Percentiles rank a stretch among this genome's conserved stretches.
phyloP scores from a whole-genome alignment of 2,329 filamentous ascomycete species.

The Neopestalotiopsis sp. region DNA sequence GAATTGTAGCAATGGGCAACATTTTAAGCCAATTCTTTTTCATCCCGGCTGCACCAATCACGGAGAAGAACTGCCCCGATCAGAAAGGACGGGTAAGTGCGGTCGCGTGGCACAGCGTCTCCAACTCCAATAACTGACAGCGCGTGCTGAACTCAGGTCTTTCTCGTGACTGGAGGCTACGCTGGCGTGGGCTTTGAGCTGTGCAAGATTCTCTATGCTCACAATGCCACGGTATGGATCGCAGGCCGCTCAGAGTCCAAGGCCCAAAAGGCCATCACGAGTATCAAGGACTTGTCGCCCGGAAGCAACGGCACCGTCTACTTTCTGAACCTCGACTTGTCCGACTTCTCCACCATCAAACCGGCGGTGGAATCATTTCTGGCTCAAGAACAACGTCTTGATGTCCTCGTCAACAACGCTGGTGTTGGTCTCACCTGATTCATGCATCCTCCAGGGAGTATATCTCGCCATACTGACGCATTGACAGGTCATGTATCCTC shows the following conservation, averaged over 20 bases:
- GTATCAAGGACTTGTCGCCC: slow-evolving; percentile 23
- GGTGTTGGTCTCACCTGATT: slow-evolving; percentile 19
- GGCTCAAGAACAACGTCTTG: slow-evolving; percentile 30
- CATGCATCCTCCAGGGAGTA: neutral
- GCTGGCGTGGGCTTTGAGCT: slow-evolving; percentile 12
- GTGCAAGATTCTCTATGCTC: slow-evolving; percentile 23
- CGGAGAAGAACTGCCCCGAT: slow-evolving; percentile 32
- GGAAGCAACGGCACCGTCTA: slow-evolving; percentile 25
- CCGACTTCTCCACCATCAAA: slow-evolving; percentile 36
- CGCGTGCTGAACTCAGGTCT: slow-evolving; percentile 17
- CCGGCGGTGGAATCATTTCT: slow-evolving; percentile 30
- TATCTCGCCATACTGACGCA: neutral
- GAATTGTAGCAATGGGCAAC: slow-evolving; percentile 27
- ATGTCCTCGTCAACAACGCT: slow-evolving; percentile 37
- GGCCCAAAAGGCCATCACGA: slow-evolving; percentile 30
- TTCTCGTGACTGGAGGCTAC: slow-evolving; percentile 27
- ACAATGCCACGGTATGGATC: slow-evolving; percentile 39
- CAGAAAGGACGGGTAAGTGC: slow-evolving; percentile 27
- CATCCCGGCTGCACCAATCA: slow-evolving; percentile 25
- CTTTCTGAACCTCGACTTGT: slow-evolving; percentile 37
- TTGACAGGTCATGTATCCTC: neutral
- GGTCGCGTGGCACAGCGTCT: neutral
- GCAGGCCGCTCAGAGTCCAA: slow-evolving; percentile 37
- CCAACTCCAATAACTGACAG: neutral
- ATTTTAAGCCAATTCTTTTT: slow-evolving; percentile 30